Evolutionary conservation across 2,329 filamentous ascomycete genomes (phyloP).

Genomic region (Diplodia seriata): DNA sequence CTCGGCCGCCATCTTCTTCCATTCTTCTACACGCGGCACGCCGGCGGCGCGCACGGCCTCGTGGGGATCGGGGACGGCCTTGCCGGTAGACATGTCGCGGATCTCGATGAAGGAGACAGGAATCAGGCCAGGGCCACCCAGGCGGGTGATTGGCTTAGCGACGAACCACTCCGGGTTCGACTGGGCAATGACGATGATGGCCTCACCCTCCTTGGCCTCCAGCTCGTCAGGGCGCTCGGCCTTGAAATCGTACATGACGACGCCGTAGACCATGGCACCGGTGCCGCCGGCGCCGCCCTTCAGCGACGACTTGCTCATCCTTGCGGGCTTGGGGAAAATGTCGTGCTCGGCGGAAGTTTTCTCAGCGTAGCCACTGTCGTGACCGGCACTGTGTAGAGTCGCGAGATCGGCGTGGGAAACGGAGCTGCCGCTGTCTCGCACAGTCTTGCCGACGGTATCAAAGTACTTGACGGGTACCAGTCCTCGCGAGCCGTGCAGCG

Average conservation of each 20-base stretch:
- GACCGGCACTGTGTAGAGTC: constrained; percentile 68
- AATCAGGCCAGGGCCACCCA: constrained; percentile 95
- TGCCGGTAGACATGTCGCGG: constrained; percentile 87
- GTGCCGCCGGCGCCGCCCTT: constrained; percentile 51
- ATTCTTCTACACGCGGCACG: constrained; percentile 94
- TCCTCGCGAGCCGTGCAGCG: constrained; percentile 84
- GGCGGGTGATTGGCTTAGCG: constrained; percentile 94
- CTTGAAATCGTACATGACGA: constrained; percentile 96
- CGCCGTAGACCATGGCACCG: constrained; percentile 92
- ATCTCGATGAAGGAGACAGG: constrained; percentile 98
- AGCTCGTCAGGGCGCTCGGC: constrained; percentile 95
- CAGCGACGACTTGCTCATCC: constrained; percentile 46
- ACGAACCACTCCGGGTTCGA: constrained; percentile 99
- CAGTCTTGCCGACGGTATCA: constrained; percentile 88
- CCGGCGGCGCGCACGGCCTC: constrained; percentile 88
- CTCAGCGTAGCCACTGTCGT: constrained; percentile 91
- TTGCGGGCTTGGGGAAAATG: constrained; percentile 37
- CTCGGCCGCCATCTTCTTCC: constrained; percentile 99
- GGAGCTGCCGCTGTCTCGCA: constrained; percentile 76
- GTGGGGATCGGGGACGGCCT: constrained; percentile 79
- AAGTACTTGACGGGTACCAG: constrained; percentile 95
- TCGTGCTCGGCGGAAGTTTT: constrained; percentile 33
- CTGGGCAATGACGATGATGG: constrained; percentile 97
- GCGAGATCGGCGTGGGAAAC: constrained; percentile 43
- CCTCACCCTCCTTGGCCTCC: constrained; percentile 92